Base-by-base conservation (phyloP, 2,329 filamentous ascomycete genomes). In the Orbilia oligospora region DNA sequence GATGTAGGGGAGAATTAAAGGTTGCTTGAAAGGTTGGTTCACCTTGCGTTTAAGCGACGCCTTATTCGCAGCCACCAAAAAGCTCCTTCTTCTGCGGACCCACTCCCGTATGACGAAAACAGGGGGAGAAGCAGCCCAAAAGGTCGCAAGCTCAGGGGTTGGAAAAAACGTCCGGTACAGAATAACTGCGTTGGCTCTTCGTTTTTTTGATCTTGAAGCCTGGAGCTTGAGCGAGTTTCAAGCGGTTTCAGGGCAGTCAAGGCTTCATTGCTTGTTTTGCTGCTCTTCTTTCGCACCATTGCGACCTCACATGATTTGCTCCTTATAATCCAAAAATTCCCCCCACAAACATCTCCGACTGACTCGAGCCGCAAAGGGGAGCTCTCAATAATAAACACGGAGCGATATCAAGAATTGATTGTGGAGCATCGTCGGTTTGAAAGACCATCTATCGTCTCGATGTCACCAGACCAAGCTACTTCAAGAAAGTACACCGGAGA, bases 21-120 rank as follows among this genome's bases (percentile, higher is more conserved):
- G 51, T 58, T 44, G 55, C 53, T 48, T 49, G 55, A 14, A 36
- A 63, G 61, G 30, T 30, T 71, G 73, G 58, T 77, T 77, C 73
- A 71, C 71, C 73, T 77, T 77, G 67, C 73, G 73, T 53, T 71
- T 77, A 77, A 77, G 73, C 73, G 73, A 77, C 73, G 73, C 73
- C 73, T 77, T 77, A 77, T 77, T 77, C 61, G 73, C 67, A 71
- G 72, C 64, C 64, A 63, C 48, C 56, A 18, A 44, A 38, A 61
- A 36, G 27, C 38, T 70, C 6, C 55, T n/a, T n/a, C 48, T 58
- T 56, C 24, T 27, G 33, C 24, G 20, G 66, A 63, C 63, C 63
- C 73, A 71, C 67, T 41, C 16, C 61, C 51, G 63, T 58, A 77
- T 71, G 73, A 71, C 67, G 67, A 77, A 71, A 67, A 71, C 73